Percentiles rank a stretch among this genome's conserved stretches.
These are phyloP conservation scores for Tephrocybe rancida DNA, from an alignment of 768 basidiomycete genomes.

Conservation along the genomic window DNA sequence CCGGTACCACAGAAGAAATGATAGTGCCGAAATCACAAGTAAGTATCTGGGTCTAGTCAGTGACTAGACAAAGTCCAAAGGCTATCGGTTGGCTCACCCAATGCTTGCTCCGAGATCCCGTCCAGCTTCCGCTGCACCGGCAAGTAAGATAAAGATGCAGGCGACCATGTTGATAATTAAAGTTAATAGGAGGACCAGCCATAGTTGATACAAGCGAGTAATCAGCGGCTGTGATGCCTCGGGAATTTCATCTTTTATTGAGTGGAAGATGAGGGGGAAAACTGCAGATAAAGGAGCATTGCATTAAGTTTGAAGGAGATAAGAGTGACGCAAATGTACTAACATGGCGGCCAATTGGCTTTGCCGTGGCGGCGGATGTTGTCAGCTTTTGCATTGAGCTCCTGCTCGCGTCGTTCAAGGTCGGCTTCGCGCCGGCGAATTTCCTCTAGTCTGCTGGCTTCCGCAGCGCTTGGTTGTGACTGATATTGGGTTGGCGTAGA, in stretches of 20 bases:
- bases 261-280: constrained; percentile 93
- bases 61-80: constrained; percentile 17
- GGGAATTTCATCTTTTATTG: constrained; percentile 89
- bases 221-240: constrained; percentile 78
- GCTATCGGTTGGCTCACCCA: constrained; percentile 52
- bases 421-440: constrained; percentile 80
- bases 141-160: constrained; percentile 82
- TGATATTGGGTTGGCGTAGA: constrained; percentile 36
- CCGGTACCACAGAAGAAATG: constrained; percentile 97
- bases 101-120: constrained; percentile 83
- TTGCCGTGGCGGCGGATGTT: constrained; percentile 73
- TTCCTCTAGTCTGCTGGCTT: constrained; percentile 57
- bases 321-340: constrained; percentile 30
- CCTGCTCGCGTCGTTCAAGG: constrained; percentile 76
- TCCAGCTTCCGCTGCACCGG: constrained; percentile 75
- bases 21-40: constrained; percentile 72
- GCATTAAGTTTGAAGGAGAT: constrained; percentile 16
- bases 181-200: constrained; percentile 86
- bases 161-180: constrained; percentile 89
- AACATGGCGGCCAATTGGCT: constrained; percentile 95
- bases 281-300: constrained; percentile 49
- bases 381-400: constrained; percentile 69
- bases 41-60: constrained; percentile 59
- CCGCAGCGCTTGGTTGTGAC: constrained; percentile 24
- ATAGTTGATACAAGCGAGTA: constrained; percentile 87